phyloP scores from a whole-genome alignment of 257 asterid species.

The Solanum sitiens region DNA sequence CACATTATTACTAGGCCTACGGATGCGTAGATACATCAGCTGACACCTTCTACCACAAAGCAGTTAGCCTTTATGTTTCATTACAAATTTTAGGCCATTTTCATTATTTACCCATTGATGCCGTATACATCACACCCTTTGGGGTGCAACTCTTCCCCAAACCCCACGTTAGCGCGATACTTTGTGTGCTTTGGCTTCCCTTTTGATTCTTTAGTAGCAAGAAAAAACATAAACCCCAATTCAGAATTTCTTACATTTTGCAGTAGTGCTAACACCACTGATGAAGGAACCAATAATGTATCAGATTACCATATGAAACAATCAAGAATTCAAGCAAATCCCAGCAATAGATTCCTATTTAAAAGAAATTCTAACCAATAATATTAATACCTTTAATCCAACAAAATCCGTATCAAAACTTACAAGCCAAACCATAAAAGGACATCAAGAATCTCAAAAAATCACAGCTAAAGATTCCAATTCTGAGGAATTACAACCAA shows the following conservation, averaged over 20 bases:
- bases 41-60: neutral
- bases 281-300: neutral
- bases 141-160: neutral
- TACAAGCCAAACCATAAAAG: neutral
- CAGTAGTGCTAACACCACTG: neutral
- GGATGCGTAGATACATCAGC: neutral
- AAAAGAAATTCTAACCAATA: neutral
- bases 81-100: neutral
- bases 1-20: neutral
- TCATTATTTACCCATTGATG: neutral
- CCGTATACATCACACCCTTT: neutral
- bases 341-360: neutral
- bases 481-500: neutral
- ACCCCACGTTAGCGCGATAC: neutral
- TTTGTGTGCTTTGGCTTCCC: neutral
- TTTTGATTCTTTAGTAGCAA: neutral
- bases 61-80: neutral
- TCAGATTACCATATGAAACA: neutral
- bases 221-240: neutral
- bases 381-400: neutral
- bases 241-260: neutral
- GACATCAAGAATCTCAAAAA: neutral
- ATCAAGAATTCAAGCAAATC: neutral
- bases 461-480: neutral
- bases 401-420: neutral